These are phyloP conservation scores for Tricholoma saponaceum DNA, from an alignment of 768 basidiomycete genomes.

Conservation along the genomic window DNA sequence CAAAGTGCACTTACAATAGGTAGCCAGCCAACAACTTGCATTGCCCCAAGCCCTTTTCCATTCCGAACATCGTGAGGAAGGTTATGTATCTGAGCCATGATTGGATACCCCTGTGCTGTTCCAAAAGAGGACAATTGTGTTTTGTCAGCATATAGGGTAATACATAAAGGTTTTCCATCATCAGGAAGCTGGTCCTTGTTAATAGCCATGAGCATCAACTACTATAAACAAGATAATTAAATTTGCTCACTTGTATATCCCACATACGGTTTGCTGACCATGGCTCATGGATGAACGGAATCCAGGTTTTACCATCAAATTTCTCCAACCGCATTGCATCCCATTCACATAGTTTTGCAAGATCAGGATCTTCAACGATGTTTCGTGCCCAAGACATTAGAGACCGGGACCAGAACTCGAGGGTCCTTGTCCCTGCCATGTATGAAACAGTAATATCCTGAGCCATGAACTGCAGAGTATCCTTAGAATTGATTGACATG, in stretches of 20 bases:
- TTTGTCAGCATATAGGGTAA: constrained; percentile 40
- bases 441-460: not conserved
- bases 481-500: not conserved
- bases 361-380: constrained; percentile 20
- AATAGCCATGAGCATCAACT: not conserved
- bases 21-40: no score
- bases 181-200: constrained; percentile 15
- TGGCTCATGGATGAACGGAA: constrained; percentile 31
- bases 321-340: constrained; percentile 27
- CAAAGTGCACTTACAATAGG: constrained; percentile 25
- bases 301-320: constrained; percentile 22
- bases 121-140: constrained; percentile 31
- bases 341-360: constrained; percentile 24
- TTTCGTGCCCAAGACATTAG: constrained; percentile 24
- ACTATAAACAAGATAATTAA: not conserved
- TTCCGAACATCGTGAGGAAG: constrained; percentile 29
- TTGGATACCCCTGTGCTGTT: constrained; percentile 32
- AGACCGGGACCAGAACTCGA: constrained; percentile 15
- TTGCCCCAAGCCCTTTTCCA: no score
- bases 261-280: constrained; percentile 34
- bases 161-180: constrained; percentile 22
- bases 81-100: constrained; percentile 28
- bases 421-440: not conserved
- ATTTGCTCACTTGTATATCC: constrained; percentile 29
- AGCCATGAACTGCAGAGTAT: not conserved